Conservation (phyloP, 1,284 basidiomycete species). For the Phellinidium pouzarii region DNA sequence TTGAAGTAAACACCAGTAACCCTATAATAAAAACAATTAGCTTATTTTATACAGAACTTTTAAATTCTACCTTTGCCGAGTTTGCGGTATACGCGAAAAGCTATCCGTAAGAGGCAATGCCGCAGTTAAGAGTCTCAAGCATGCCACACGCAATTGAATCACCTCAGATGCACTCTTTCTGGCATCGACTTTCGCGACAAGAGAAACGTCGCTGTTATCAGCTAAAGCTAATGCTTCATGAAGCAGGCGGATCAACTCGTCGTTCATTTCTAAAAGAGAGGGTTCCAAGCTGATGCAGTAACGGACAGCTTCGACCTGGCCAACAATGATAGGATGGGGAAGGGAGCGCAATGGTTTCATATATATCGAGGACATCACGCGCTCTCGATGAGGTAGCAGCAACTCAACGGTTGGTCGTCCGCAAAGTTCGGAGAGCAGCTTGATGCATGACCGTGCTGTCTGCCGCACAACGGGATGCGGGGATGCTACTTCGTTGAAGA, state of each 20-base stretch:
- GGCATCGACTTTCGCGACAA: constrained; percentile 12
- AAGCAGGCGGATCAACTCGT: constrained; percentile 87
- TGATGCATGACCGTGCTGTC: constrained; percentile 80
- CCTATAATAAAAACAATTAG: constrained; percentile 33
- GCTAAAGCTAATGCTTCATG: constrained; percentile 94
- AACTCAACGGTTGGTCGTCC: constrained; percentile 73
- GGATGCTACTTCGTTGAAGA: constrained; percentile 87
- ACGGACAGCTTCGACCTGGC: constrained; percentile 95
- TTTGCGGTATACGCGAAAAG: constrained; percentile 75
- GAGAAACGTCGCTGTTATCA: constrained; percentile 78
- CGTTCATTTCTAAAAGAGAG: constrained; percentile 83
- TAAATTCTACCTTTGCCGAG: constrained; percentile 66
- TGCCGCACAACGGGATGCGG: constrained; percentile 83
- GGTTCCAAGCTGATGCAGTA: constrained; percentile 85
- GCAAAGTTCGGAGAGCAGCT: constrained; percentile 71
- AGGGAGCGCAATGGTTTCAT: constrained; percentile 96
- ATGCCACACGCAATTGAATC: constrained; percentile 90
- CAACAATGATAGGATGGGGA: constrained; percentile 94
- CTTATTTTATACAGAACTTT: constrained; percentile 9
- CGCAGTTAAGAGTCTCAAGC: constrained; percentile 88
- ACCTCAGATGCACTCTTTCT: constrained; percentile 39
- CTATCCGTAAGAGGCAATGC: constrained; percentile 95
- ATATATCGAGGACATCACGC: constrained; percentile 87
- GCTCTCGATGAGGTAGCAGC: constrained; percentile 80
- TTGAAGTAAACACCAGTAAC: constrained; percentile 98